Evolutionary conservation across 495 filamentous ascomycete species (phyloP), one percentile per base, ranked within the genome.

Genomic region (Podospora fimiseda): DNA sequence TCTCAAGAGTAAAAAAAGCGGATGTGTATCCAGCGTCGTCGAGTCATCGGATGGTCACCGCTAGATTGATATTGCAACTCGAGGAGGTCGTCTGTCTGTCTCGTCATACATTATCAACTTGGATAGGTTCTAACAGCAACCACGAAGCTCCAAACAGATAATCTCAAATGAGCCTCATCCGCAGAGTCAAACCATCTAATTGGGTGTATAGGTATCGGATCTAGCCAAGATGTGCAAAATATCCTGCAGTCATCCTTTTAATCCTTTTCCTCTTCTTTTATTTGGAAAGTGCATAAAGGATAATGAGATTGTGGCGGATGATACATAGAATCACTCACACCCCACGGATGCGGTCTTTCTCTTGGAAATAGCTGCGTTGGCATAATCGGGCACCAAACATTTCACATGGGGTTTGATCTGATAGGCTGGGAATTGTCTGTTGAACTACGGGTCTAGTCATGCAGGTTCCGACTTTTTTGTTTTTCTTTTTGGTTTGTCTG

Each of bases 321-420:
- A 22, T 18, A 36, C 44, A 48, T 39, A 44, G 45, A 41, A 47
- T 44, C 37, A 21, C 46, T 15, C 46, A 21, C n/a, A n/a, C n/a
- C 40, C 38, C 44, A 43, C 45, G 44, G 14, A 9, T 50, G n/a
- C n/a, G n/a, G n/a, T n/a, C n/a, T n/a, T n/a, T n/a, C n/a, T n/a
- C n/a, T n/a, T n/a, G n/a, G n/a, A n/a, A n/a, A n/a, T n/a, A n/a
- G n/a, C 23, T 43, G 18, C 39, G 53, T 37, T 56, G 53, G 53
- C 53, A 51, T 48, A 41, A 20, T 56, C 43, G 53, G 53, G 53
- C 53, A 56, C 11, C 53, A 56, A 56, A 22, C 20, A 30, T 13
- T 20, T 16, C 42, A 36, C 21, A 41, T 41, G 8, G 33, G 41
- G 27, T 7, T 27, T 30, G 30, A 19, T n/a, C 20, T 45, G 46